These are phyloP conservation scores for Colletotrichum godetiae DNA, from an alignment of 2,329 filamentous ascomycete species.

Conservation along the genomic window DNA sequence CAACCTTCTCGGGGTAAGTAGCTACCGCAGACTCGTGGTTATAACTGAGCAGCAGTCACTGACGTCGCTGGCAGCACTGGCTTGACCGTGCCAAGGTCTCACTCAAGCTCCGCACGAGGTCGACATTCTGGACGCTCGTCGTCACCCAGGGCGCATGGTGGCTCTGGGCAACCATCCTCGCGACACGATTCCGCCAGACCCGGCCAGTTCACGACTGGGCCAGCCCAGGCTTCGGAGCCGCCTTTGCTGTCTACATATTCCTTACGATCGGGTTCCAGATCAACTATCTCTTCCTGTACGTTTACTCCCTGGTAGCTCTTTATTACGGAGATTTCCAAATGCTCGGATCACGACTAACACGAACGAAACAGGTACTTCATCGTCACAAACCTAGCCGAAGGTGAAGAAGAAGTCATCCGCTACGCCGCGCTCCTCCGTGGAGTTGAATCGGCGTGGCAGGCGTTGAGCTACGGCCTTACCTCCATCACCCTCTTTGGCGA, in stretches of 20 bases:
- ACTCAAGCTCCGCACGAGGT: conserved; percentile 64
- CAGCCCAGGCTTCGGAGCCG: conserved; percentile 71
- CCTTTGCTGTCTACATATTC: conserved; percentile 76
- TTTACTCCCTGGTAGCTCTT: conserved; percentile 3
- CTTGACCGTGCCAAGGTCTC: conserved; percentile 68
- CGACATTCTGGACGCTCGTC: conserved; percentile 64
- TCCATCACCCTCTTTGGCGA: conserved; percentile 71
- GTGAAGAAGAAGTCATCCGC: conserved; percentile 73
- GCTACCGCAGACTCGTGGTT: conserved; percentile 1
- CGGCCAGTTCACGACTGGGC: conserved; percentile 75
- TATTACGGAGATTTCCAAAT: background rate
- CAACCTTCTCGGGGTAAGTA: conserved; percentile 70
- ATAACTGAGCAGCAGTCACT: background rate
- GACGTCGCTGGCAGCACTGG: conserved; percentile 53
- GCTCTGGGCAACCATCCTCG: conserved; percentile 76
- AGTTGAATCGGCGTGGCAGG: conserved; percentile 79
- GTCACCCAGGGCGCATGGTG: conserved; percentile 76
- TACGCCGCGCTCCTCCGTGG: conserved; percentile 76
- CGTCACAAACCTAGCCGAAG: conserved; percentile 71
- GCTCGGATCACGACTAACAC: background rate
- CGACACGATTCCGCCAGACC: conserved; percentile 67
- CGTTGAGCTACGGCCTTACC: conserved; percentile 76
- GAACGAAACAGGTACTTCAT: conserved; percentile 70
- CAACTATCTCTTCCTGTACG: conserved; percentile 78
- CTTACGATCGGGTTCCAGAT: conserved; percentile 76